Conservation (phyloP, 768 basidiomycete species). For the Boletellus emodensis region DNA sequence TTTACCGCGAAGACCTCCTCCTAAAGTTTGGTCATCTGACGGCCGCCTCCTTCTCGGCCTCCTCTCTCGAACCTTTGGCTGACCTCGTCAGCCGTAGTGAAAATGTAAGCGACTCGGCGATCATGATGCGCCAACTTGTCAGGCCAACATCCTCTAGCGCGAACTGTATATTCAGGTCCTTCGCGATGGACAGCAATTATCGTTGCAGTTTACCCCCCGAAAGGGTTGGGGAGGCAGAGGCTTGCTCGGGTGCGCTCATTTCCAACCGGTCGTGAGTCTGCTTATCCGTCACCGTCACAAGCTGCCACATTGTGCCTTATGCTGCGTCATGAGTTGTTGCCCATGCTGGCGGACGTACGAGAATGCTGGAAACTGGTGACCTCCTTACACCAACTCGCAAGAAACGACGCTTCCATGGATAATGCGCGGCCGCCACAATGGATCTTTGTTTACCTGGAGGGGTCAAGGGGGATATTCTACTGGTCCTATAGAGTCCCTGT, state of each 20-base stretch:
- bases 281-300: constrained; percentile 21
- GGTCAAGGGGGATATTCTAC: constrained; percentile 44
- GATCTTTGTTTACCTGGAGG: constrained; percentile 33
- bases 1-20: constrained; percentile 67
- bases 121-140: neutral
- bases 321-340: constrained; percentile 10
- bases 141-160: constrained; percentile 38
- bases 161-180: constrained; percentile 55
- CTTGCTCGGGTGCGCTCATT: constrained; percentile 63
- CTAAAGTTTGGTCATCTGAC: constrained; percentile 69
- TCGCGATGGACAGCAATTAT: constrained; percentile 43
- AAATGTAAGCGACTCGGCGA: constrained; percentile 49
- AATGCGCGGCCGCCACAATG: neutral
- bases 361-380: neutral
- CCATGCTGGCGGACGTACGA: neutral
- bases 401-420: neutral
- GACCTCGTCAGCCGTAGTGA: constrained; percentile 73
- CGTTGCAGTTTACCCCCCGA: constrained; percentile 60
- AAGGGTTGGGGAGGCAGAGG: constrained; percentile 88
- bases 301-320: constrained; percentile 63
- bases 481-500: constrained; percentile 26
- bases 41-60: constrained; percentile 45
- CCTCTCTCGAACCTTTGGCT: constrained; percentile 65
- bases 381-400: neutral
- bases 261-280: neutral